Base-by-base conservation (phyloP, 164 flowering plant species). In the Umbilicus rupestris region DNA sequence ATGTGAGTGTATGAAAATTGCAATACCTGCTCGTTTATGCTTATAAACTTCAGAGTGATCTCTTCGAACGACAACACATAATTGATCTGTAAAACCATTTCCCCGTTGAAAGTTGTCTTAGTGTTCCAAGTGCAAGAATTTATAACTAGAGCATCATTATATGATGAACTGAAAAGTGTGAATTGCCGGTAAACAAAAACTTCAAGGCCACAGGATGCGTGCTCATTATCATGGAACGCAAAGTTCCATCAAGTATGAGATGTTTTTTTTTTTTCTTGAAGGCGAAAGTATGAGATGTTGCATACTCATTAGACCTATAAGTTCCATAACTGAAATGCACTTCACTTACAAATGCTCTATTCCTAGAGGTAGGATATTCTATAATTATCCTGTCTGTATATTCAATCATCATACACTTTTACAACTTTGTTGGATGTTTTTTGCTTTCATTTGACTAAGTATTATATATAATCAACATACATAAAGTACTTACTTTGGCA, bases 21-120 rank as follows among this genome's bases (percentile, higher is more conserved):
- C 3, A 63, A 3, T 76, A 91, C 99, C 96, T 88, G 99, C 78
- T 95, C 97, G 17, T 81, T 80, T 14, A 80, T 81, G 71, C 81
- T 78, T 60, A 95, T 88, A 67, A 95, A 95, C 84, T 88, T 95
- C 86, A 95, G 73, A 41, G 96, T 82, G 80, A 95, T 83, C 82
- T 95, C 99, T 76, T 95, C 99, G 73, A 95, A 95, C 44, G 99
- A 95, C 70, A 95, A 72, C n/a, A 84, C 72, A 72, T 83, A 87
- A 71, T 75, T 89, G 58, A 95, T 86, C 99, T 95, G 97, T 80
- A 83, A 62, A 74, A 55, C 12, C 3, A 28, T 19, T 28, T 26
- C 16, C 35, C 58, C 66, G 39, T 66, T 45, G 44, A 46, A 62
- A 42, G 29, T 17, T 44, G 30, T 29, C 57, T 29, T 19, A 26